These are phyloP conservation scores for Neurospora tetrasperma DNA, from an alignment of 495 filamentous ascomycete genomes.

Conservation along the genomic window DNA sequence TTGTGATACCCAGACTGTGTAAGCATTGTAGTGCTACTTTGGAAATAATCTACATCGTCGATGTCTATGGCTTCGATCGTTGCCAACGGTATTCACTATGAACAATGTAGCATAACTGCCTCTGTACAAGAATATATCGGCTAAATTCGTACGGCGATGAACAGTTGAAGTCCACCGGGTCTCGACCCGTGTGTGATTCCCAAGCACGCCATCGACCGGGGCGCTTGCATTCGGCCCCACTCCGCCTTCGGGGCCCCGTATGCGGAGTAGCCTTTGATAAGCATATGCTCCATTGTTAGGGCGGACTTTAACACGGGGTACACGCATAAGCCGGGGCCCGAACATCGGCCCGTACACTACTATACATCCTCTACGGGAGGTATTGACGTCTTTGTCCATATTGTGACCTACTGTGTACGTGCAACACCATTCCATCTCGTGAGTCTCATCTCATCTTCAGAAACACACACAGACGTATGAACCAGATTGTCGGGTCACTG, in stretches of 20 bases:
- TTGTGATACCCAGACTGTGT: neutral
- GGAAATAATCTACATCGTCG: neutral
- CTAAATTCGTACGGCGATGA: neutral
- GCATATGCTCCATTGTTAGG: neutral
- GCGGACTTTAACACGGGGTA: neutral
- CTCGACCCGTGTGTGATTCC: neutral
- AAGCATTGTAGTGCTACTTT: neutral
- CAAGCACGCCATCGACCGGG: neutral
- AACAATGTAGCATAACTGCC: neutral
- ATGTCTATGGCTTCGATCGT: neutral
- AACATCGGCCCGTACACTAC: neutral
- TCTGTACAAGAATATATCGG: neutral
- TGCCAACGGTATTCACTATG: neutral
- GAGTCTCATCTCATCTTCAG: neutral
- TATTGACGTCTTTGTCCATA: neutral
- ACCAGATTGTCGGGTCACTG: neutral
- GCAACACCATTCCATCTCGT: neutral
- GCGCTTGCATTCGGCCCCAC: neutral
- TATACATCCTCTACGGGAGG: neutral
- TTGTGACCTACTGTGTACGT: neutral
- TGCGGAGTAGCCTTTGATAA: neutral
- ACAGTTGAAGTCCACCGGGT: neutral
- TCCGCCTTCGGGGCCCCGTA: neutral
- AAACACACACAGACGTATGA: neutral
- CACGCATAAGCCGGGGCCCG: neutral